Conservation (phyloP, 495 filamentous ascomycete genomes). For the Neurospora africana region DNA sequence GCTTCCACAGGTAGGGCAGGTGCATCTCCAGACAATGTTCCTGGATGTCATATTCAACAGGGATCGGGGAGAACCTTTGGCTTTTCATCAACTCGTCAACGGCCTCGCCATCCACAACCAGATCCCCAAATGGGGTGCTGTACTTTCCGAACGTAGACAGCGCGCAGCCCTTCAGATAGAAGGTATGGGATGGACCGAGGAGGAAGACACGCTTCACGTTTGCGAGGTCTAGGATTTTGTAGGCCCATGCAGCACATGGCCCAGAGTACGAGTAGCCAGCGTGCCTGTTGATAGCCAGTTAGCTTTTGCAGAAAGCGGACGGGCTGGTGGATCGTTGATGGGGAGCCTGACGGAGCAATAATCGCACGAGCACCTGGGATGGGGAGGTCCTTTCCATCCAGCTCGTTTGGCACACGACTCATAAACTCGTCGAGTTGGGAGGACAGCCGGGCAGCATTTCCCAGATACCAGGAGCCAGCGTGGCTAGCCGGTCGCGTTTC, state of each 20-base stretch:
- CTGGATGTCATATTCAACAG: slow-evolving; percentile 56
- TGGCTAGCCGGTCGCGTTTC: slow-evolving; percentile 53
- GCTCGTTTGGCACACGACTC: slow-evolving; percentile 52
- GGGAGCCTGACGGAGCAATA: slow-evolving; percentile 77
- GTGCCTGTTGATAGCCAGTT: slow-evolving; percentile 47
- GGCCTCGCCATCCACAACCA: slow-evolving; percentile 59
- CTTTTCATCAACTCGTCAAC: slow-evolving; percentile 53
- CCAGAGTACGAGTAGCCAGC: slow-evolving; percentile 96
- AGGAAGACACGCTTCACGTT: slow-evolving; percentile 81
- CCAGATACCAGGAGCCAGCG: slow-evolving; percentile 67
- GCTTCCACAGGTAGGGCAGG: slow-evolving; percentile 85
- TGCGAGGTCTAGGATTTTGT: slow-evolving; percentile 78
- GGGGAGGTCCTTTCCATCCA: slow-evolving; percentile 55
- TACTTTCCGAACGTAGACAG: slow-evolving; percentile 68
- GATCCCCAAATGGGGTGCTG: slow-evolving; percentile 73
- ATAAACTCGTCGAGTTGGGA: slow-evolving; percentile 72
- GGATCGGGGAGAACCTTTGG: slow-evolving; percentile 66
- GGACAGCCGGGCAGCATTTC: slow-evolving; percentile 45
- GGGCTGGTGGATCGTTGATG: neutral
- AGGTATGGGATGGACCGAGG: slow-evolving; percentile 86
- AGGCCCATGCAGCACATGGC: slow-evolving; percentile 87
- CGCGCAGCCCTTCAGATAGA: slow-evolving; percentile 66
- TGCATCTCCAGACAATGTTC: slow-evolving; percentile 98
- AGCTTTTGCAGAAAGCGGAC: neutral
- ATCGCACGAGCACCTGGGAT: slow-evolving; percentile 72